Percentiles rank a stretch among this genome's conserved stretches.
Conservation (phyloP, 2,329 filamentous ascomycete genomes). For the Paraconiothyrium sp. region DNA sequence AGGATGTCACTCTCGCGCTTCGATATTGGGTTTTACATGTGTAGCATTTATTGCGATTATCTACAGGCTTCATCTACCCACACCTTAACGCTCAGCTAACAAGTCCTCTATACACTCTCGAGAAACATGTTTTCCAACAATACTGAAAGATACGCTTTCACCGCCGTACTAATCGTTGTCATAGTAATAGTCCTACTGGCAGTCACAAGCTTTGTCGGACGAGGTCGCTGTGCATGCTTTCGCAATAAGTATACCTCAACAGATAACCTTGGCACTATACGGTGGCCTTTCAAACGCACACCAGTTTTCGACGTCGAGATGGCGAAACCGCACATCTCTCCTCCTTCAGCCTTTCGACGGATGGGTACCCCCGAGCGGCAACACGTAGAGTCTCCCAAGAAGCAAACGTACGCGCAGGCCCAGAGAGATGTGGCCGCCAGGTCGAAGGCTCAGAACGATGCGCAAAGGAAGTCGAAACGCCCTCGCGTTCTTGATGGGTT, state of each 20-base stretch:
- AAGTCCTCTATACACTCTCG: no score
- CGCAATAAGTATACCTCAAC: neutral
- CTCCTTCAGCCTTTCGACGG: neutral
- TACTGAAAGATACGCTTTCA: neutral
- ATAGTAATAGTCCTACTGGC: neutral
- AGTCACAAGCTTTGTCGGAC: neutral
- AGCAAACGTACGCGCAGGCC: neutral
- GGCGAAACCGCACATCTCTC: neutral
- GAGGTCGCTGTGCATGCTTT: neutral
- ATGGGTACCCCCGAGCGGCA: neutral
- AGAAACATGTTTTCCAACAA: constrained; percentile 1
- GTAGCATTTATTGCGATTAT: no score
- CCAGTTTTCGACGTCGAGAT: neutral
- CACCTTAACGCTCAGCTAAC: no score
- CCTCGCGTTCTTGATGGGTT: neutral
- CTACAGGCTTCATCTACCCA: no score
- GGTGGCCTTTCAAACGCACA: neutral
- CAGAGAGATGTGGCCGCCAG: neutral
- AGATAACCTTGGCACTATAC: neutral
- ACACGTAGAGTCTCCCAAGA: neutral
- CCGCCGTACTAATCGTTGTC: neutral
- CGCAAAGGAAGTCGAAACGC: neutral
- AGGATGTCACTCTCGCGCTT: no score
- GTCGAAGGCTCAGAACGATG: neutral
- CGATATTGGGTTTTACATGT: no score